Evolutionary conservation across 495 filamentous ascomycete species (phyloP).

Genomic region (Daldinia decipiens): DNA sequence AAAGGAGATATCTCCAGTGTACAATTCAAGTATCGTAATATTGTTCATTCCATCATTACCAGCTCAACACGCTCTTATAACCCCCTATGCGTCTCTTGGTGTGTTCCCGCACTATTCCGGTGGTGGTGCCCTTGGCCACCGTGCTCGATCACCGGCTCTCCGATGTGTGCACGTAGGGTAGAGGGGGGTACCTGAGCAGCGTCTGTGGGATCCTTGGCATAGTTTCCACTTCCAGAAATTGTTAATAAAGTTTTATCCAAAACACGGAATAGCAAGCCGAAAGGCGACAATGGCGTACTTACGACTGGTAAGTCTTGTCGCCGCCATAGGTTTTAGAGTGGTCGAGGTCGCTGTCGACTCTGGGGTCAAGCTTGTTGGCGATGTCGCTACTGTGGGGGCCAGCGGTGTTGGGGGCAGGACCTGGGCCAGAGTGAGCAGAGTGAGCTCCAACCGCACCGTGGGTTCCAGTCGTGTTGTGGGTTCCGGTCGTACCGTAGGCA

Average conservation of each 20-base stretch:
- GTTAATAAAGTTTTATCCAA: slow-evolving; percentile 25
- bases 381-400: slow-evolving; percentile 65
- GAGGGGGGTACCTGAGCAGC: slow-evolving; percentile 62
- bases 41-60: slow-evolving; percentile 24
- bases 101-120: slow-evolving; percentile 51
- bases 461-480: slow-evolving; percentile 9
- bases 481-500: slow-evolving; percentile 13
- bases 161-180: slow-evolving; percentile 51
- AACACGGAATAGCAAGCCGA: neutral
- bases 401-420: slow-evolving; percentile 57
- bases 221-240: slow-evolving; percentile 11
- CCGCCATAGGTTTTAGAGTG: slow-evolving; percentile 56
- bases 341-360: slow-evolving; percentile 63
- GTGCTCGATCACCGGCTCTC: slow-evolving; percentile 54
- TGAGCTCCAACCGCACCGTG: slow-evolving; percentile 39
- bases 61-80: slow-evolving; percentile 42
- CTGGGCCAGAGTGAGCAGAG: slow-evolving; percentile 45
- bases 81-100: slow-evolving; percentile 55
- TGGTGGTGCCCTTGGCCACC: slow-evolving; percentile 51
- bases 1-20: neutral
- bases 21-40: neutral
- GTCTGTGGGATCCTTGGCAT: slow-evolving; percentile 54
- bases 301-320: slow-evolving; percentile 60
- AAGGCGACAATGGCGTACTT: slow-evolving; percentile 46
- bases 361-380: slow-evolving; percentile 65